These are phyloP conservation scores for Botrytis fragariae DNA, from an alignment of 2,329 filamentous ascomycete species.

Conservation along the genomic window DNA sequence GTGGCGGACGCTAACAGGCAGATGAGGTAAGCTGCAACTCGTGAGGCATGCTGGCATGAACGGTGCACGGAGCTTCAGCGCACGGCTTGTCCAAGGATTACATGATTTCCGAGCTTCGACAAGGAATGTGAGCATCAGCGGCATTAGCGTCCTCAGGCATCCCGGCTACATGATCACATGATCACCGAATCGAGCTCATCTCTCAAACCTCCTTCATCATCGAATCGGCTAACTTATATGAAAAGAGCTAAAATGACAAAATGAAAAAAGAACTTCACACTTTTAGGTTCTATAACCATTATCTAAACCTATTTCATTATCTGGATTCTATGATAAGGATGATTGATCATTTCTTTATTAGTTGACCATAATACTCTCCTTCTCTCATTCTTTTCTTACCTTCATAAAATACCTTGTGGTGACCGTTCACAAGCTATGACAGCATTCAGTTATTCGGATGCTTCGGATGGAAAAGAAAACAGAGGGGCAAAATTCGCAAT, in stretches of 20 bases:
- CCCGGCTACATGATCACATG: no score
- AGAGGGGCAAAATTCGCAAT: neutral
- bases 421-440: neutral
- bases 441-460: neutral
- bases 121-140: neutral
- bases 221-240: slow-evolving; percentile 4
- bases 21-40: neutral
- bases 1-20: slow-evolving; percentile 3
- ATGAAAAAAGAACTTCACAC: neutral
- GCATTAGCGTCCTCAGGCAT: neutral
- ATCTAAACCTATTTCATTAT: neutral
- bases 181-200: neutral
- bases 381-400: neutral
- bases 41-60: neutral
- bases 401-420: neutral
- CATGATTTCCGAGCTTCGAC: neutral
- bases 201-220: neutral
- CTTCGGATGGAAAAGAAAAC: slow-evolving; percentile 3
- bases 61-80: neutral
- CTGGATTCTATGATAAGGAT: no score
- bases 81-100: neutral
- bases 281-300: neutral
- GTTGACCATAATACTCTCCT: neutral
- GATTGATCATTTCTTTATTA: neutral
- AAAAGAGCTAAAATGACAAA: neutral